These are phyloP conservation scores for Lolium perenne DNA, from an alignment of 176 grass and related monocot species.

Conservation along the genomic window DNA sequence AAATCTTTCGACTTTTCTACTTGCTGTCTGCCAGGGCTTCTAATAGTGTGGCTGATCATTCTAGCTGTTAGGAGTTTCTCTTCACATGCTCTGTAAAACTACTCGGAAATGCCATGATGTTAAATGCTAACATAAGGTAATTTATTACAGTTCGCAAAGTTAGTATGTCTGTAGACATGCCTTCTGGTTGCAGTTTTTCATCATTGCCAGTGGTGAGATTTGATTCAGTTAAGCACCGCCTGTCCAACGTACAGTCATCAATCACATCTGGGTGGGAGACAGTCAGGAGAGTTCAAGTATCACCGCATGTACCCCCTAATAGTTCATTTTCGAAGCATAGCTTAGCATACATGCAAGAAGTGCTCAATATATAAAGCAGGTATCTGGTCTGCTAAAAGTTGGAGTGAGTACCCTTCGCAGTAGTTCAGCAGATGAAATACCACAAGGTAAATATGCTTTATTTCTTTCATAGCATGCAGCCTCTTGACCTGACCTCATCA, in stretches of 20 bases:
- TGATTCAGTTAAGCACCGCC: constrained; percentile 72
- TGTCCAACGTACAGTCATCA: constrained; percentile 81
- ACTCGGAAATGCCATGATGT: background rate
- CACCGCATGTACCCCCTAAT: constrained; percentile 69
- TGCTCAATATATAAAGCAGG: constrained; percentile 94
- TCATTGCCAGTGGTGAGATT: constrained; percentile 76
- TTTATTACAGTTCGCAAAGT: constrained; percentile 89
- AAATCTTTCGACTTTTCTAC: background rate
- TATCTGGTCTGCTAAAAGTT: constrained; percentile 91
- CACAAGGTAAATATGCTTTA: constrained; percentile 67
- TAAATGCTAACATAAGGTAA: constrained; percentile 35
- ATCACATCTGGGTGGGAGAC: constrained; percentile 90
- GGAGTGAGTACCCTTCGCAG: constrained; percentile 77
- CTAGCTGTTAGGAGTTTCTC: constrained; percentile 3
- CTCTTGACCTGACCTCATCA: constrained; percentile 38
- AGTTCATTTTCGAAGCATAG: constrained; percentile 93
- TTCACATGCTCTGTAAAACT: constrained; percentile 3
- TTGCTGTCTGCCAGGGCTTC: constrained; percentile 18
- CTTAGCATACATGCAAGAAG: constrained; percentile 96
- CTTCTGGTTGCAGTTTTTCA: constrained; percentile 86
- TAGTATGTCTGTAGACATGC: constrained; percentile 95
- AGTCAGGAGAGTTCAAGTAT: constrained; percentile 73
- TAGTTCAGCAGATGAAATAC: constrained; percentile 77
- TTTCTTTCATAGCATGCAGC: constrained; percentile 27
- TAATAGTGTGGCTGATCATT: background rate